Base-by-base conservation (phyloP, 305 asterid genomes). In the Fraxinus albicans region DNA sequence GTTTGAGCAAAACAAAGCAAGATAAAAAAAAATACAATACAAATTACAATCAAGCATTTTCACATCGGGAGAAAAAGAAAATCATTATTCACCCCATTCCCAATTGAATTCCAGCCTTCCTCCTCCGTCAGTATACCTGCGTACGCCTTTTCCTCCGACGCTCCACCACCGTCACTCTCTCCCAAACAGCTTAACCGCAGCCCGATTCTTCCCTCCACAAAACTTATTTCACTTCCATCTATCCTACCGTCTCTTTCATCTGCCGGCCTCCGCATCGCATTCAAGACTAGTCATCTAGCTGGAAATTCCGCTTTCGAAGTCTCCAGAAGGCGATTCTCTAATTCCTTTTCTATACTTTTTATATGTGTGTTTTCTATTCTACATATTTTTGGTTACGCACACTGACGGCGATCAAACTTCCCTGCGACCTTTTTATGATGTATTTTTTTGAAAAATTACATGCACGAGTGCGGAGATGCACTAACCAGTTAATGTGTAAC, bases 391-490 rank as follows among this genome's bases (percentile, higher is more conserved):
- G 4, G 42, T 31, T 70, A 70, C 19, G 42, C 76, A 70, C 70
- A 38, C 40, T 74, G 83, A 31, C 40, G 27, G 77, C 81, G 88
- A 86, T 86, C 88, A 70, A 63, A 27, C 7, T 69, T 44, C 55
- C 63, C 12, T 13, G 72, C 81, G 79, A 8, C 47, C 21, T 55
- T 65, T 65, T 17, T 29, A 29, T 70, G 40, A 70, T 29, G 76
- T 15, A 70, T 31, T 70, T 69, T 29, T 29, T 60, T 15, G 40
- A 5, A 31, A 31, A 33, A 33, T 29, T 15, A 33, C 76, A 13
- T 31, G 40, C 23, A 31, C 25, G 23, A 70, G 42, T 70, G 76
- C 21, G 40, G 21, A 25, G 67, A 42, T 77, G 65, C 36, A 70
- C 23, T 21, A 31, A 6, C 80, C 81, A 73, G 53, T 25, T 44